Base-by-base conservation (phyloP, 164 flowering plant species). In the Nelumbo lutea region DNA sequence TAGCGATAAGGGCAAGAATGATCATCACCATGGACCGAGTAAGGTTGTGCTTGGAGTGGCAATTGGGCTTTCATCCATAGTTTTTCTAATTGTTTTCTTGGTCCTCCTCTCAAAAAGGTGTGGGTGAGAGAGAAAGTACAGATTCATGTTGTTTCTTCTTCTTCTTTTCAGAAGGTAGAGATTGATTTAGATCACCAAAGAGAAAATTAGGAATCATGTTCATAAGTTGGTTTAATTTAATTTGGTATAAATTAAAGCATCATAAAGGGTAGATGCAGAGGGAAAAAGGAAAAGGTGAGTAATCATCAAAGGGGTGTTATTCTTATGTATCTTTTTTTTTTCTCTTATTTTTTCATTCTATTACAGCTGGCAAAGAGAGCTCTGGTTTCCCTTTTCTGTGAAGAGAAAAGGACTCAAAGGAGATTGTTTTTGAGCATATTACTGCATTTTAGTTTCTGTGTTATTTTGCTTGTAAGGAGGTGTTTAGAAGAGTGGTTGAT, bases 11-110 rank as follows among this genome's bases (percentile, higher is more conserved):
- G 62, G 67, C 45, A 78, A 79, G 56, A 67, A 77, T 59, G 72
- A 69, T 14, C 75, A 73, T 60, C 83, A 76, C 9, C 88, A 83
- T 66, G 98, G 97, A 7, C 96, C 97, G 13, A 91, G 73, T 73
- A 92, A 89, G 87, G 76, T 90, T 67, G 96, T 95, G 72, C 92
- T 95, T 80, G 98, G 93, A 15, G 86, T 90, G 57, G 96, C 96
- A 43, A 90, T 95, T 87, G 97, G 80, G 67, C 85, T 95, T 64
- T 85, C 97, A 5, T 85, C 94, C 4, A 82, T 95, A 41, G 85
- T 90, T 4, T 95, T 95, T 75, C 79, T 95, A 10, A 90, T 95
- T 69, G 79, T 92, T 60, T 91, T 95, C 87, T 68, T 90, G 46
- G 73, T 95, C 63, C 82, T 85, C 59, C 77, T 89, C 62, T 87